Percentiles rank a stretch among this genome's conserved stretches.
Evolutionary conservation across 108 stramenopile genomes (phyloP).

Genomic region (Aurantiochytrium sp.): DNA sequence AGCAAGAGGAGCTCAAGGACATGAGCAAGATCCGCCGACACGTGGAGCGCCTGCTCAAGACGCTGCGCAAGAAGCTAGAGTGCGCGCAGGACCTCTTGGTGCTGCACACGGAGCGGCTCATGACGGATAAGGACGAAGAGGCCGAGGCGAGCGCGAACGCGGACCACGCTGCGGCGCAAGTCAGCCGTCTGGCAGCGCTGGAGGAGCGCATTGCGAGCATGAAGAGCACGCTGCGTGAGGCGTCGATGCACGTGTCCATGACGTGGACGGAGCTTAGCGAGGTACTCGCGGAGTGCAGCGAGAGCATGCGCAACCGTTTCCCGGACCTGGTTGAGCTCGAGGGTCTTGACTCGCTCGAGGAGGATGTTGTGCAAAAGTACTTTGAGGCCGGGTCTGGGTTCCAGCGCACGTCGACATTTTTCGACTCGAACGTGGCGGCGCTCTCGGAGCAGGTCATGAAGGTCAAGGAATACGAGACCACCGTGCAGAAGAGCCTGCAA

Average conservation of each 20-base stretch:
- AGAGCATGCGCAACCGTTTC: not conserved
- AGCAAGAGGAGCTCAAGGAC: not conserved
- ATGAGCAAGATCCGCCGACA: not conserved
- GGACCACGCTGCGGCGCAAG: not conserved
- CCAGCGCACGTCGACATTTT: not conserved
- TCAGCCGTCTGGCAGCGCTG: not conserved
- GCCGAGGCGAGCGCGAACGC: too few species aligned
- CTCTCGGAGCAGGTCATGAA: not conserved
- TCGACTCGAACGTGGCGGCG: not conserved
- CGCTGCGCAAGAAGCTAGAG: not conserved
- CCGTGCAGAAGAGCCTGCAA: not conserved
- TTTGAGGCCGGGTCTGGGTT: not conserved
- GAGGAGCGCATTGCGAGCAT: not conserved
- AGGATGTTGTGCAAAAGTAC: not conserved
- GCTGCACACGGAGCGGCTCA: not conserved
- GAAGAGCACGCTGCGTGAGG: not conserved
- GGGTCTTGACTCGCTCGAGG: not conserved
- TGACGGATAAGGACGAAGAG: not conserved
- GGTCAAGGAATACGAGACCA: not conserved
- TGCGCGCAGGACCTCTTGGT: slow-evolving; percentile 21
- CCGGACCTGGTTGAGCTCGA: not conserved
- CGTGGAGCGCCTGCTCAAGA: not conserved
- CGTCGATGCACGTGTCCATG: not conserved
- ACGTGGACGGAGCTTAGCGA: not conserved
- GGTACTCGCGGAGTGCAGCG: not conserved